Evolutionary conservation across 352 stramenopile species (phyloP).

Genomic region (Stephanocyclus meneghinianus): DNA sequence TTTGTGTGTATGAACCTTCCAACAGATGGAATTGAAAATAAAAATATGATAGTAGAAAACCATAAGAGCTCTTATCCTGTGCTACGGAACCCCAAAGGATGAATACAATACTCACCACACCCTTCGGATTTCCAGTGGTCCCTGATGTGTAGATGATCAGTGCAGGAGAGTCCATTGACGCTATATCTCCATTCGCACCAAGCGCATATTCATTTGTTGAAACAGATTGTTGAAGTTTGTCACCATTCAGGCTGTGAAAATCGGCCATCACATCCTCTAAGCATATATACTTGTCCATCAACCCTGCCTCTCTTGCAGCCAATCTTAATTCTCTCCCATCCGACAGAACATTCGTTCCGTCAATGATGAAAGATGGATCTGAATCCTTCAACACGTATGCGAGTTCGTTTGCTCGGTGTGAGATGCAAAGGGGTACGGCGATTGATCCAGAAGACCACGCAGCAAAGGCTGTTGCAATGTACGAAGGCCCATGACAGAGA

Average conservation of each 20-base stretch:
- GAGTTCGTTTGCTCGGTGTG: constrained; percentile 16
- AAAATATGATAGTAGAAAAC: background rate
- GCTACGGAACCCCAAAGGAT: background rate
- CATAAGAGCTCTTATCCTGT: background rate
- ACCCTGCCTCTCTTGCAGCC: constrained; percentile 15
- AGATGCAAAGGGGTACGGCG: constrained; percentile 20
- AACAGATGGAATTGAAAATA: constrained; percentile 2
- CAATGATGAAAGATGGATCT: constrained; percentile 29
- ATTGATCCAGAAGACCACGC: constrained; percentile 21
- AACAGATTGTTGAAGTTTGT: background rate
- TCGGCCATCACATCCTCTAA: constrained; percentile 25
- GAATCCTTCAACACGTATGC: constrained; percentile 21
- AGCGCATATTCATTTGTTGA: constrained; percentile 14
- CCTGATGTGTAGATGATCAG: constrained; percentile 88
- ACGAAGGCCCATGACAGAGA: constrained; percentile 12
- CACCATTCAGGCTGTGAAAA: background rate
- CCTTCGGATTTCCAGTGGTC: constrained; percentile 82
- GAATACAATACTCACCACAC: background rate
- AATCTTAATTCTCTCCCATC: constrained; percentile 16
- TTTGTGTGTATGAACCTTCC: constrained; percentile 39
- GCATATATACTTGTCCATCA: constrained; percentile 24
- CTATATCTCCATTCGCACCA: constrained; percentile 22
- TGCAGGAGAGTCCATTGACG: constrained; percentile 38
- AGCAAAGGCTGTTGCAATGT: constrained; percentile 22
- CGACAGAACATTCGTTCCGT: constrained; percentile 16